Percentiles rank a stretch among this genome's conserved stretches.
Evolutionary conservation across 805 yeast genomes (phyloP).

Genomic region (Teunomyces atbi): DNA sequence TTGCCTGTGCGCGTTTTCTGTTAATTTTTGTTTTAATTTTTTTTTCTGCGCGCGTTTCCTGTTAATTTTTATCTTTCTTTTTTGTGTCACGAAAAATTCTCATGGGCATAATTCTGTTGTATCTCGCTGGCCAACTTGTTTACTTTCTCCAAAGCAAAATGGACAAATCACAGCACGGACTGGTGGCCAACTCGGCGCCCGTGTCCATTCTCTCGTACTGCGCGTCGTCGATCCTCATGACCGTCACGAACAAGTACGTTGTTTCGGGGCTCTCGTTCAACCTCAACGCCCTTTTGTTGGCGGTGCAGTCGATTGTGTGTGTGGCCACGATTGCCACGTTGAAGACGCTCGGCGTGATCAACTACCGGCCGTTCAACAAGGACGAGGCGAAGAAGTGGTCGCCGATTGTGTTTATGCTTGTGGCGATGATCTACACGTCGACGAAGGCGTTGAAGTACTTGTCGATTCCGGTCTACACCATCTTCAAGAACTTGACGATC

Average conservation of each 20-base stretch:
- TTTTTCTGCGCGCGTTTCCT: not conserved
- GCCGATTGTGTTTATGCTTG: constrained; percentile 87
- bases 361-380: constrained; percentile 79
- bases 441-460: constrained; percentile 92
- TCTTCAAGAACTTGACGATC: constrained; percentile 95
- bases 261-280: constrained; percentile 69
- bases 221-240: constrained; percentile 92
- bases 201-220: constrained; percentile 82
- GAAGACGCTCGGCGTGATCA: constrained; percentile 72
- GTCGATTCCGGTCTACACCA: constrained; percentile 94
- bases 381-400: constrained; percentile 95
- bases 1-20: not conserved
- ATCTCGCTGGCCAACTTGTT: constrained; percentile 33
- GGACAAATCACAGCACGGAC: constrained; percentile 16
- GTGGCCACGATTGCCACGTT: constrained; percentile 67
- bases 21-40: not conserved
- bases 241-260: constrained; percentile 94
- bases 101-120: constrained; percentile 44
- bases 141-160: constrained; percentile 29
- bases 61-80: not conserved
- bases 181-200: constrained; percentile 54
- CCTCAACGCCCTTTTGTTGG: constrained; percentile 85
- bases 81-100: constrained; percentile 6
- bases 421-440: constrained; percentile 92
- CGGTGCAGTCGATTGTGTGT: constrained; percentile 87